Evolutionary conservation across 108 stramenopile species (phyloP).

Genomic region (Seminavis robusta): DNA sequence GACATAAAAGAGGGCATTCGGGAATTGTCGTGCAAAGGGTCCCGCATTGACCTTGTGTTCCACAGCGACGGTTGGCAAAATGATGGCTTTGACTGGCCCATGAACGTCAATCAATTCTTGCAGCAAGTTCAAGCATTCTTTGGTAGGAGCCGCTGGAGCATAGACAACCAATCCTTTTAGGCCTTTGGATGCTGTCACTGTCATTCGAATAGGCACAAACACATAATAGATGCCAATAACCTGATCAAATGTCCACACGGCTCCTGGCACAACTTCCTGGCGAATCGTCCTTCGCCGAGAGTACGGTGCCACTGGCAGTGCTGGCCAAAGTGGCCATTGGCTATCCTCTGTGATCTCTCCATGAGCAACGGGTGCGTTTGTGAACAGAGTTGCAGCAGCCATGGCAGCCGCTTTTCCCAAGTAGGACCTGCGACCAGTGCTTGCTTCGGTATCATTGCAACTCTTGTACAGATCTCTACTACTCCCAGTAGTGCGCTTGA

Average conservation of each 20-base stretch:
- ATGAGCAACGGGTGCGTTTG: neutral
- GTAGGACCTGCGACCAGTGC: no score
- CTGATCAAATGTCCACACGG: conserved; percentile 59
- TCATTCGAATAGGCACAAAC: conserved; percentile 61
- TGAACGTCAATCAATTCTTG: conserved; percentile 37
- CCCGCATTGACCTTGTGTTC: conserved; percentile 65
- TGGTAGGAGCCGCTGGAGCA: conserved; percentile 59
- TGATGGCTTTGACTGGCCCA: conserved; percentile 45
- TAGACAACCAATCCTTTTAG: conserved; percentile 47
- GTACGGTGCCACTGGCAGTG: conserved; percentile 41
- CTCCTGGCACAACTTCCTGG: conserved; percentile 8
- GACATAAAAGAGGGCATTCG: conserved; percentile 37
- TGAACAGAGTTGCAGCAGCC: neutral
- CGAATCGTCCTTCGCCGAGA: conserved; percentile 19
- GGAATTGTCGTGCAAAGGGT: conserved; percentile 47
- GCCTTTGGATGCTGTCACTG: conserved; percentile 22
- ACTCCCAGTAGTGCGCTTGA: no score
- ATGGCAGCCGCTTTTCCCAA: neutral
- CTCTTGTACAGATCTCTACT: no score
- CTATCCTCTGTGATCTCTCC: conserved; percentile 17
- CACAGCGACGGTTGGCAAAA: conserved; percentile 46
- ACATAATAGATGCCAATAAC: conserved; percentile 62
- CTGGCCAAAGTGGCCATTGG: conserved; percentile 29
- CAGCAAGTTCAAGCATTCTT: conserved; percentile 40
- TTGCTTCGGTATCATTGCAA: no score